Conservation (phyloP, 2,329 filamentous ascomycete species). For the Aspergillus tanneri region DNA sequence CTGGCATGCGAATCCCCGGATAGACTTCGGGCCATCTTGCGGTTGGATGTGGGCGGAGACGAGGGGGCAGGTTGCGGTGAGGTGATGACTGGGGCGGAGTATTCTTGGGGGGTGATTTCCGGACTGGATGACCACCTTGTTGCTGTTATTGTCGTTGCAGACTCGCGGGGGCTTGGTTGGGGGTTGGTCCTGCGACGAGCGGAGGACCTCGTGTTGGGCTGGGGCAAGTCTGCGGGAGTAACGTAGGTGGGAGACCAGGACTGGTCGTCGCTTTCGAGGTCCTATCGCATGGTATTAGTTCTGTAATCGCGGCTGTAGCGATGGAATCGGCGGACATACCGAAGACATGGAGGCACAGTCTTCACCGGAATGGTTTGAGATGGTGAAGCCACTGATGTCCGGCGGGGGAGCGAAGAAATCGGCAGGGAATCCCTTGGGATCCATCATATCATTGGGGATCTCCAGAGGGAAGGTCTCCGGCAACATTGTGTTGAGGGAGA, state of each 20-base stretch:
- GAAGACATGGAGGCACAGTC: constrained; percentile 31
- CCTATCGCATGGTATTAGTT: constrained; percentile 19
- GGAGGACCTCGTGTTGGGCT: constrained; percentile 8
- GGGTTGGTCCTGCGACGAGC: constrained; percentile 12
- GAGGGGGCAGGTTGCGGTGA: constrained; percentile 12
- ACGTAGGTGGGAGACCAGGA: constrained; percentile 29
- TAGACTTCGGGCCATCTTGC: constrained; percentile 27
- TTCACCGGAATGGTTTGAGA: constrained; percentile 30
- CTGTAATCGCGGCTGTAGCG: background rate
- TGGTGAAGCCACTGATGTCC: constrained; percentile 32
- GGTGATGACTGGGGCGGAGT: constrained; percentile 14
- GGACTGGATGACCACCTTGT: constrained; percentile 31
- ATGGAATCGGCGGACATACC: constrained; percentile 13
- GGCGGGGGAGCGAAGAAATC: constrained; percentile 32
- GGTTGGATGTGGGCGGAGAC: constrained; percentile 13
- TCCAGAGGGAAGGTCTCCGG: constrained; percentile 33
- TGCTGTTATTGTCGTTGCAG: background rate
- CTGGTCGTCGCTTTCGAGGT: constrained; percentile 38
- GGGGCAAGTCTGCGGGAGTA: constrained; percentile 19
- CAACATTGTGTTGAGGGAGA: constrained; percentile 32
- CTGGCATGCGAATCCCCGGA: constrained; percentile 28
- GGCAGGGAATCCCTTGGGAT: constrained; percentile 32
- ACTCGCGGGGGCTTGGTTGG: constrained; percentile 11
- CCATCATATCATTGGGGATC: constrained; percentile 31
- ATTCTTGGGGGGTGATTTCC: constrained; percentile 28